Evolutionary conservation across 1,139 yeast genomes (phyloP), one percentile per base, ranked within the genome.

Genomic region (Geotrichum aggregatum): DNA sequence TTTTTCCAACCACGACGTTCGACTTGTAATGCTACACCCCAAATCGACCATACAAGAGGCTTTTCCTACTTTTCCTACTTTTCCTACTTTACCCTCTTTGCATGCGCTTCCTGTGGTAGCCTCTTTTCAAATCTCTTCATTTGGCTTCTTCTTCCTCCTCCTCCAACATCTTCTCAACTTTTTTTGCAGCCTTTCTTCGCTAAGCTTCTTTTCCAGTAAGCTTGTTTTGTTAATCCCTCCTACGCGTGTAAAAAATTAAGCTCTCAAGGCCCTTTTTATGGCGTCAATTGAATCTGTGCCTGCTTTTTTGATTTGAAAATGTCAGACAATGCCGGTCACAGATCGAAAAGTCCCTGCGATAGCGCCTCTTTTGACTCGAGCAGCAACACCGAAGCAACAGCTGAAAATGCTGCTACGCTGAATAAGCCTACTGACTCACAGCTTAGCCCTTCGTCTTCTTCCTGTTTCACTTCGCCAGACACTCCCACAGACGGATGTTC

Each of bases 381-480:
- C n/a, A n/a, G n/a, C 46, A 42, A 30, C 16, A n/a, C 24, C 28
- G 10, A n/a, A 30, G 13, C 31, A n/a, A 13, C 16, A 3, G 13
- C 26, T 7, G 3, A 6, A n/a, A 10, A 13, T 24, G 18, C 24
- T 11, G 18, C 45, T n/a, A 42, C 34, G 18, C 45, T 13, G 19
- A 21, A 24, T 3, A 24, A 14, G 10, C 16, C 16, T 18, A 19
- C 24, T 18, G n/a, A 31, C 10, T 31, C 22, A 21, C 22, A 35
- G 13, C 30, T 33, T 21, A n/a, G 13, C 35, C 21, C 41, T 44
- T 34, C n/a, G n/a, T n/a, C 47, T 14, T 42, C 46, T 8, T 31
- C 30, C 21, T 24, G 21, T 30, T 19, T 13, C 43, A 28, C 26
- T 21, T 41, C 44, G 18, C 35, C 35, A 28, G 44, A 28, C 21